Evolutionary conservation across 2,329 filamentous ascomycete species (phyloP).

Genomic region (Cyclaneusma minus): DNA sequence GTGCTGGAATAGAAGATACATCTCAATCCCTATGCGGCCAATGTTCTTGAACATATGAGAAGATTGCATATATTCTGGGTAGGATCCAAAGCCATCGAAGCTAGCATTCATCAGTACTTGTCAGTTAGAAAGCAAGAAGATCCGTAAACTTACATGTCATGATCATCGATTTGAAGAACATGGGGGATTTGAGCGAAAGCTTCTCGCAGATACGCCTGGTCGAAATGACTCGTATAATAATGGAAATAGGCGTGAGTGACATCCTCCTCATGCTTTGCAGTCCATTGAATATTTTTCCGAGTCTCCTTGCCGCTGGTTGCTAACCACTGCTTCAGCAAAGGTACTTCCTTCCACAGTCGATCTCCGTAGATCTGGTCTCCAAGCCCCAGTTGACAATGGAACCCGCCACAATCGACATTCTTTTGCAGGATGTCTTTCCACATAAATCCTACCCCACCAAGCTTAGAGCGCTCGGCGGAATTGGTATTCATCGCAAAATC

Average conservation of each 20-base stretch:
- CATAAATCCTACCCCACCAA: conserved; percentile 88
- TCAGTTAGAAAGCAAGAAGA: neutral
- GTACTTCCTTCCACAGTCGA: conserved; percentile 89
- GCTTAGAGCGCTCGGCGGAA: conserved; percentile 66
- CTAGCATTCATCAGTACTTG: conserved; percentile 26
- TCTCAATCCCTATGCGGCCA: conserved; percentile 84
- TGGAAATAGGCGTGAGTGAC: conserved; percentile 95
- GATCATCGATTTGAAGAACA: conserved; percentile 83
- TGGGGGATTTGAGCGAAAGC: conserved; percentile 97
- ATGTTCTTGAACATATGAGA: conserved; percentile 98
- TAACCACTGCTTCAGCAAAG: conserved; percentile 87
- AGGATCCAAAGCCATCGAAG: conserved; percentile 94
- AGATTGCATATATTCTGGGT: conserved; percentile 96
- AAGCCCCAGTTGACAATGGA: conserved; percentile 82
- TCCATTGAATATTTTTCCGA: conserved; percentile 81
- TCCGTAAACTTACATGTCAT: conserved; percentile 85
- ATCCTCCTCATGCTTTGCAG: conserved; percentile 87
- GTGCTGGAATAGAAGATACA: conserved; percentile 97
- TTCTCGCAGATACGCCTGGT: conserved; percentile 86
- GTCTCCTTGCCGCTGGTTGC: conserved; percentile 86
- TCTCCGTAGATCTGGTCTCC: conserved; percentile 95
- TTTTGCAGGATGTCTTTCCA: conserved; percentile 99
- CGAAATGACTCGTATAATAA: conserved; percentile 96
- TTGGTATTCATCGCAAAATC: conserved; percentile 85
- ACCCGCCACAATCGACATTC: conserved; percentile 89